These are phyloP conservation scores for Sorghum bicolor DNA, from an alignment of 176 grass and related monocot genomes.

Conservation along the genomic window Sorghum_bicolor_NCBIv3 NC_012872.2:70144501-70145000, in stretches of 20 bases:
- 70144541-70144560: not conserved
- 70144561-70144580: not conserved
- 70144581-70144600: not conserved
- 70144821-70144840: slow-evolving; percentile 76
- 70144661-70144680: not conserved
- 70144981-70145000: slow-evolving; percentile 78
- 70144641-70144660: not conserved
- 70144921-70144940: not conserved
- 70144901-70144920: not conserved
- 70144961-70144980: slow-evolving; percentile 84
- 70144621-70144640: not conserved
- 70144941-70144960: slow-evolving; percentile 67
- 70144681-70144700: not conserved
- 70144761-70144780: too few relatives aligned
- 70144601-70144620: not conserved
- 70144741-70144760: not conserved
- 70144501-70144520: not conserved
- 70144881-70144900: slow-evolving; percentile 9
- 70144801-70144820: slow-evolving; percentile 62
- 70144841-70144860: slow-evolving; percentile 87
- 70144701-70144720: not conserved
- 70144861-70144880: slow-evolving; percentile 61
- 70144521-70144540: not conserved
- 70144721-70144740: not conserved
- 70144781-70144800: slow-evolving; percentile 42